Percentiles rank a stretch among this genome's conserved stretches.
These are phyloP conservation scores for Epipyxis sp. DNA, from an alignment of 108 stramenopile species.

Conservation along the genomic window DNA sequence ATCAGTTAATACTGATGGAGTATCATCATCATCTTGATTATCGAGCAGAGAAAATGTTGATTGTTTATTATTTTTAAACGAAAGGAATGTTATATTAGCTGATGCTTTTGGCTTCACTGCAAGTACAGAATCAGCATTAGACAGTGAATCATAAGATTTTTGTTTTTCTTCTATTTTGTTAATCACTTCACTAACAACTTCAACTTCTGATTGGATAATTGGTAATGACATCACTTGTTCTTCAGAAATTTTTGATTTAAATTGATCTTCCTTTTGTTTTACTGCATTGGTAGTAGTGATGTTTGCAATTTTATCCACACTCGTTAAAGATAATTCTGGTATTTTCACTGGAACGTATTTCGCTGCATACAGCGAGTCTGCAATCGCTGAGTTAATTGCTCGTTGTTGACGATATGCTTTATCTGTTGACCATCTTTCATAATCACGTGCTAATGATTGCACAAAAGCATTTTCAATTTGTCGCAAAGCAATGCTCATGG, in stretches of 20 bases:
- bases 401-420: not conserved
- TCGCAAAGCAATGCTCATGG: not conserved
- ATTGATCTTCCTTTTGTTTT: not conserved
- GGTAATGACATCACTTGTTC: not conserved
- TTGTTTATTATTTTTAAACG: not conserved
- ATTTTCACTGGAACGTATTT: no score
- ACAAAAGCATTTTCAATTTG: slow-evolving; percentile 24
- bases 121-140: no score
- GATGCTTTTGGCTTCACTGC: no score
- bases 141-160: no score
- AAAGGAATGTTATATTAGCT: no score
- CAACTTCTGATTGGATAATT: not conserved
- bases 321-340: not conserved
- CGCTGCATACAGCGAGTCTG: no score
- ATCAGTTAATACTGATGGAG: slow-evolving; percentile 66
- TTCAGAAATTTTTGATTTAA: not conserved
- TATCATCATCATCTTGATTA: not conserved
- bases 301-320: not conserved
- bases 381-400: not conserved
- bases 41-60: no score
- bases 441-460: slow-evolving; percentile 10
- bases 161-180: not conserved
- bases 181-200: not conserved
- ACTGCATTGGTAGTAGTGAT: not conserved
- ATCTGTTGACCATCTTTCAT: not conserved